Conservation (phyloP, 768 basidiomycete genomes). For the Psilocybe azurescens region DNA sequence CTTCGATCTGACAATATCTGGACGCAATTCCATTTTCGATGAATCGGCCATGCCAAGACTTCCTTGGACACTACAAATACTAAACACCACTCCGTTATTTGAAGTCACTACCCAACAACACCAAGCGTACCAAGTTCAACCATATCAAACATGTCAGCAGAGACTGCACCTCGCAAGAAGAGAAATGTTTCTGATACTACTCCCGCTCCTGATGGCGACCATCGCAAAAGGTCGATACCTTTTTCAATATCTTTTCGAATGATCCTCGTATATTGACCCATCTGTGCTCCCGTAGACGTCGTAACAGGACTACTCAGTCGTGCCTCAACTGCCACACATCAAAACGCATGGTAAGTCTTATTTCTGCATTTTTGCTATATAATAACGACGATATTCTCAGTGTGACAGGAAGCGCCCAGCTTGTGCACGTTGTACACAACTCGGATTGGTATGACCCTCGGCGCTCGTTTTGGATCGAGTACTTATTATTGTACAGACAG, state of each 20-base stretch:
- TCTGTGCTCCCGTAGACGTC: conserved; percentile 41
- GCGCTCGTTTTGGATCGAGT: background rate
- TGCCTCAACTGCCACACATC: conserved; percentile 78
- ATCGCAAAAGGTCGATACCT: conserved; percentile 27
- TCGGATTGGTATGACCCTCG: conserved; percentile 45
- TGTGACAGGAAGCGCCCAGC: conserved; percentile 57
- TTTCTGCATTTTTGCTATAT: background rate
- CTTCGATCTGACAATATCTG: conserved; percentile 15
- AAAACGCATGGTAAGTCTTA: conserved; percentile 68
- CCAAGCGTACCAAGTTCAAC: background rate
- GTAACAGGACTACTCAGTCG: conserved; percentile 76
- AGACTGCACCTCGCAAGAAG: conserved; percentile 34
- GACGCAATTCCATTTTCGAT: conserved; percentile 5
- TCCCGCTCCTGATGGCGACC: conserved; percentile 34
- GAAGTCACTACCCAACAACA: conserved; percentile 5
- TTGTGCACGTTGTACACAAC: conserved; percentile 54
- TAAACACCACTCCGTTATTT: conserved; percentile 19
- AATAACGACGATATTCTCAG: conserved; percentile 25
- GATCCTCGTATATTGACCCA: too few relatives aligned
- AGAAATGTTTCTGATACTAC: conserved; percentile 30
- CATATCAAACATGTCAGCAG: conserved; percentile 34
- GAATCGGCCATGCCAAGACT: conserved; percentile 18
- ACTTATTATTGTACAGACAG: conserved; percentile 52
- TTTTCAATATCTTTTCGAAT: background rate
- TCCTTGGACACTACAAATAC: conserved; percentile 27